Base-by-base conservation (phyloP, 2,329 filamentous ascomycete species). In the Monilinia laxa region DNA sequence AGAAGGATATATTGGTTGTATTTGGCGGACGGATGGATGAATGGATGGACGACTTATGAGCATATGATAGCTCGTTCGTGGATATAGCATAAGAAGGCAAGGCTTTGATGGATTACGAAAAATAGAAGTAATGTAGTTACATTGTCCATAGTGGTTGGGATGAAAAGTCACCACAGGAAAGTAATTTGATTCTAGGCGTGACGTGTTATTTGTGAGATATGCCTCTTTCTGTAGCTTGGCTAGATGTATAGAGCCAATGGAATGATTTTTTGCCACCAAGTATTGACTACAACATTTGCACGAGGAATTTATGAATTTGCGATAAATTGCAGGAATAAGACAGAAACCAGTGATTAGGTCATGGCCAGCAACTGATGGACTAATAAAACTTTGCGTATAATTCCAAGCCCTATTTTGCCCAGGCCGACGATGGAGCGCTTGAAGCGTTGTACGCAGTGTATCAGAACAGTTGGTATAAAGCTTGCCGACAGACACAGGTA, bases 401-500 rank as follows among this genome's bases (percentile, higher is more conserved):
- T 35, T 14, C 28, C 10, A 52, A 16, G 9, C 20, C 12, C 16
- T 14, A 38, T 49, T 18, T 51, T 4, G 20, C 20, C 47, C 31
- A 25, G 14, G 58, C 25, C 58, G 45, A 40, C 40, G 20, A 40
- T 62, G 28, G 16, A 25, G n/a, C 16, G 25, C 6, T 10, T 38
- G n/a, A 10, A 38, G 7, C 3, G 47, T 38, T 38, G 58, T n/a
- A 20, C 31, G 28, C 3, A 12, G 12, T 16, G 1, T 12, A 25
- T 51, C 14, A 25, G 58, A 18, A 20, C 25, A 31, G 3, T 23
- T 2, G 1, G 6, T 0, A 23, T 65, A 69, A 35, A 69, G 52
- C 16, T 35, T 51, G 4, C 55, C 62, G 9, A 69, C 45, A 0
- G 62, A 69, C n/a, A 67, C 38, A 23, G 40, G 56, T 47, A 18